These are phyloP conservation scores for Pochonia chlamydosporia DNA, from an alignment of 2,329 filamentous ascomycete species.

Conservation along the genomic window DNA sequence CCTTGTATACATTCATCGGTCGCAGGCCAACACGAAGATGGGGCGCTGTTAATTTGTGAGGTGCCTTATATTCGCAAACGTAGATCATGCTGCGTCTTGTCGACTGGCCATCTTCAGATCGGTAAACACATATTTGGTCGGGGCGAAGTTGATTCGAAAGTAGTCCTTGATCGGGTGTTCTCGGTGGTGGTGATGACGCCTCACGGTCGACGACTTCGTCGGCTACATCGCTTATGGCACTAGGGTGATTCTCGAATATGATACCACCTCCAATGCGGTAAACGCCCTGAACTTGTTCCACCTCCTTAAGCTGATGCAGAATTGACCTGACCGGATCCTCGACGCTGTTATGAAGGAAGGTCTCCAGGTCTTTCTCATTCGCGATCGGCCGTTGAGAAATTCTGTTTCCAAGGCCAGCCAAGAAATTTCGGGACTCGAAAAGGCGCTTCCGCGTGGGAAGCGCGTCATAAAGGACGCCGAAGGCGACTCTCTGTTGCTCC, in stretches of 20 bases:
- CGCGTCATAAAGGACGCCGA: not conserved
- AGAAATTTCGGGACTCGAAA: conserved; percentile 2
- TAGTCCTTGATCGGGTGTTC: conserved; percentile 14
- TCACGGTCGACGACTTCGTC: not conserved
- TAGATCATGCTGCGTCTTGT: conserved; percentile 18
- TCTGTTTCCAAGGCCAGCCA: not conserved
- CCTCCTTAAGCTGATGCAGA: conserved; percentile 1
- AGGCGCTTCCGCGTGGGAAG: not conserved
- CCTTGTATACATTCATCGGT: conserved; percentile 32
- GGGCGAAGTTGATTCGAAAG: conserved; percentile 20
- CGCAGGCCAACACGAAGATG: conserved; percentile 37
- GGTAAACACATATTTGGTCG: conserved; percentile 24
- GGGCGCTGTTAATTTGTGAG: conserved; percentile 36
- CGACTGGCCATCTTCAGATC: conserved; percentile 8
- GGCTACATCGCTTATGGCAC: not conserved
- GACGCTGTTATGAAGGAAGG: conserved; percentile 3
- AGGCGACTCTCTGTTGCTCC: conserved; percentile 4
- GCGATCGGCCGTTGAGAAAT: conserved; percentile 1
- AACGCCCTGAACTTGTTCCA: not conserved
- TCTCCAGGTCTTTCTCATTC: conserved; percentile 4
- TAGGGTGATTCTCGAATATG: conserved; percentile 5
- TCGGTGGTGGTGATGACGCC: not conserved
- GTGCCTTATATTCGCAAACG: conserved; percentile 40
- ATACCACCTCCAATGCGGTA: conserved; percentile 4
- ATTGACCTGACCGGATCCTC: conserved; percentile 5